Percentiles rank a stretch among this genome's conserved stretches.
phyloP scores from a whole-genome alignment of 2,329 filamentous ascomycete species.

The Ophiocordyceps australis region DNA sequence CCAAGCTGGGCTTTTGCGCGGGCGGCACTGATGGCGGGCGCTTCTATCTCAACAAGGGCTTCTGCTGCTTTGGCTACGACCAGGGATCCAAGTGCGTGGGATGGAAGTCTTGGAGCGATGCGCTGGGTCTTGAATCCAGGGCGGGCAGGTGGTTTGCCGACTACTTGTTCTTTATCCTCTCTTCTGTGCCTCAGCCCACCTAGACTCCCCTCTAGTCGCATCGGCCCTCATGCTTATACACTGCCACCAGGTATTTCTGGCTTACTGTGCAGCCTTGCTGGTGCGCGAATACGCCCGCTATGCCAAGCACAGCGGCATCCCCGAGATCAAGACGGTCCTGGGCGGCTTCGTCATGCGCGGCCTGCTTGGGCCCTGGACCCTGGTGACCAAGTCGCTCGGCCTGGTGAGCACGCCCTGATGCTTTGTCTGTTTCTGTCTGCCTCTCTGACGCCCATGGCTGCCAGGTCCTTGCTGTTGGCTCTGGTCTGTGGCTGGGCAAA shows the following conservation, averaged over 20 bases:
- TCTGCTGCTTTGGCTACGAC: conserved; percentile 88
- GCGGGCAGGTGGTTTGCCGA: conserved; percentile 67
- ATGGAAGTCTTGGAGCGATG: conserved; percentile 73
- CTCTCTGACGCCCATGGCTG: conserved; percentile 1
- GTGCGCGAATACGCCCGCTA: conserved; percentile 74
- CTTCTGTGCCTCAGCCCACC: too few species aligned
- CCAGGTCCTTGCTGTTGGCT: conserved; percentile 76
- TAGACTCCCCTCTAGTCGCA: conserved; percentile 9
- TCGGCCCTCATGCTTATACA: conserved; percentile 4
- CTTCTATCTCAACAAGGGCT: conserved; percentile 81
- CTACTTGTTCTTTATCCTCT: conserved; percentile 72
- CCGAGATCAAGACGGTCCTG: conserved; percentile 91
- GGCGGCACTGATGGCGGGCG: conserved; percentile 56
- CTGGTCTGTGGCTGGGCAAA: conserved; percentile 91
- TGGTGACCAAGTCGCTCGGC: conserved; percentile 77
- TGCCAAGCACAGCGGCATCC: conserved; percentile 88
- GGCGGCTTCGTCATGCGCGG: conserved; percentile 83
- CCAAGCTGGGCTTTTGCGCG: conserved; percentile 80
- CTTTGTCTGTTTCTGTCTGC: not conserved
- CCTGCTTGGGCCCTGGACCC: conserved; percentile 76
- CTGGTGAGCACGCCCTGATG: conserved; percentile 33
- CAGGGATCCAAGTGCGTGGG: conserved; percentile 65
- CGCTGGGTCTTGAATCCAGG: conserved; percentile 45
- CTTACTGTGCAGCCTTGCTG: conserved; percentile 56
- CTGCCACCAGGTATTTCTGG: conserved; percentile 47